These are phyloP conservation scores for Botrytis porri DNA, from an alignment of 2,329 filamentous ascomycete genomes.

Conservation along the genomic window DNA sequence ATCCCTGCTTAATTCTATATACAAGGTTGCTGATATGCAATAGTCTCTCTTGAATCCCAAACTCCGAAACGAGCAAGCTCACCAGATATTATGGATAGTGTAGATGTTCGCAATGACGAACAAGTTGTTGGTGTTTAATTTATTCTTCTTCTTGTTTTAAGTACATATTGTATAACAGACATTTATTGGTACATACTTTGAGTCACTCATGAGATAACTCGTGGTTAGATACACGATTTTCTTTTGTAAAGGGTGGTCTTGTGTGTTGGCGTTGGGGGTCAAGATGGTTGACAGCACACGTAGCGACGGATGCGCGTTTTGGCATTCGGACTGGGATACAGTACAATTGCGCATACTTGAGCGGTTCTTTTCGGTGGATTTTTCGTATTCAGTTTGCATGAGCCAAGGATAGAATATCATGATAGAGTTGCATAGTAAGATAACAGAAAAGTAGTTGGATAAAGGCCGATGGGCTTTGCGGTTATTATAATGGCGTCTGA, in stretches of 20 bases:
- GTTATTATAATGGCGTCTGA: background rate
- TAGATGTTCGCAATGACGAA: conserved; percentile 27
- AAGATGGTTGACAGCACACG: background rate
- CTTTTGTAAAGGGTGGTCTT: background rate
- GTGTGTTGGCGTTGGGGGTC: background rate
- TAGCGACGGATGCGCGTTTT: background rate
- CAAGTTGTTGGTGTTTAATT: conserved; percentile 24
- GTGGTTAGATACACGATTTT: background rate
- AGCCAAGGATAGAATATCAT: background rate
- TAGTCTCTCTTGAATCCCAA: conserved; percentile 28
- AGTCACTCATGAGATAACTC: background rate
- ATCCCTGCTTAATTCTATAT: background rate
- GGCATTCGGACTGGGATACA: background rate
- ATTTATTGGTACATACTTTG: background rate
- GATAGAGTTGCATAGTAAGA: background rate
- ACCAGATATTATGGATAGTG: conserved; percentile 14
- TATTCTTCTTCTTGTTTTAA: background rate
- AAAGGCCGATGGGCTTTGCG: background rate
- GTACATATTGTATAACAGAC: background rate
- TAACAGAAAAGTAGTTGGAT: background rate
- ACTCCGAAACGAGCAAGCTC: background rate
- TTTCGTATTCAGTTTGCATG: background rate
- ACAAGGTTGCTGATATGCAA: background rate
- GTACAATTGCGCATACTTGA: background rate
- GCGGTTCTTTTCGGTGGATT: background rate